Evolutionary conservation across 306 rosid species (phyloP).

Genomic region (Senna siamea): DNA sequence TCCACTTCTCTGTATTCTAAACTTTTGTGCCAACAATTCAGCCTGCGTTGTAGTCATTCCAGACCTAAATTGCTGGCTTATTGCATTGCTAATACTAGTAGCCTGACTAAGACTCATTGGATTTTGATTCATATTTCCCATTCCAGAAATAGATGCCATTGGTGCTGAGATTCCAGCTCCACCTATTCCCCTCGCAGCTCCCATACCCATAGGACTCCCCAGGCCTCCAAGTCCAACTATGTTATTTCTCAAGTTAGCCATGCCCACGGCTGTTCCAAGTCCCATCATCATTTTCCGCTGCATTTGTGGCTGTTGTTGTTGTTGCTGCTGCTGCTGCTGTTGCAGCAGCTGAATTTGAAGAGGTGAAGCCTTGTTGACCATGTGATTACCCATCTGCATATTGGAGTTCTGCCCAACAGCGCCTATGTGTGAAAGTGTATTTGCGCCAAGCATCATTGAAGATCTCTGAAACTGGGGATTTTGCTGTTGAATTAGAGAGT

Average conservation of each 20-base stretch:
- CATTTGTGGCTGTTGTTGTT: conserved; percentile 66
- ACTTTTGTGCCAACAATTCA: conserved; percentile 49
- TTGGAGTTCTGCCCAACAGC: conserved; percentile 75
- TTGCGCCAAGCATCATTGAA: conserved; percentile 67
- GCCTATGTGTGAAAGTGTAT: conserved; percentile 68
- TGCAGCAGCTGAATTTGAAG: conserved; percentile 65
- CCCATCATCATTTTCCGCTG: conserved; percentile 94
- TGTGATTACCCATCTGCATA: conserved; percentile 68
- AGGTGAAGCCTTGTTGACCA: conserved; percentile 67
- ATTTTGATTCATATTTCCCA: conserved; percentile 81
- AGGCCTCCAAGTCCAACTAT: conserved; percentile 77
- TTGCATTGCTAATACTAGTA: conserved; percentile 57
- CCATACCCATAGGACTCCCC: conserved; percentile 74
- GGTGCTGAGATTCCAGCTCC: conserved; percentile 87
- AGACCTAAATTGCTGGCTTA: conserved; percentile 67
- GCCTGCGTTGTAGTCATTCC: conserved; percentile 48
- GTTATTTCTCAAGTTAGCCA: conserved; percentile 66
- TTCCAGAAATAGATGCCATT: conserved; percentile 74
- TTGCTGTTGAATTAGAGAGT: conserved; percentile 68
- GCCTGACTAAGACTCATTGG: conserved; percentile 66
- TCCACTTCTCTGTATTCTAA: conserved; percentile 58
- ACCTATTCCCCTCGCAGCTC: conserved; percentile 75
- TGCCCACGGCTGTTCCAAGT: conserved; percentile 67
- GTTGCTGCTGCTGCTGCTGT: conserved; percentile 65
- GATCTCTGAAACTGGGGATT: conserved; percentile 82